Conservation (phyloP, 352 stramenopile species). For the Pythium aquatile region DNA sequence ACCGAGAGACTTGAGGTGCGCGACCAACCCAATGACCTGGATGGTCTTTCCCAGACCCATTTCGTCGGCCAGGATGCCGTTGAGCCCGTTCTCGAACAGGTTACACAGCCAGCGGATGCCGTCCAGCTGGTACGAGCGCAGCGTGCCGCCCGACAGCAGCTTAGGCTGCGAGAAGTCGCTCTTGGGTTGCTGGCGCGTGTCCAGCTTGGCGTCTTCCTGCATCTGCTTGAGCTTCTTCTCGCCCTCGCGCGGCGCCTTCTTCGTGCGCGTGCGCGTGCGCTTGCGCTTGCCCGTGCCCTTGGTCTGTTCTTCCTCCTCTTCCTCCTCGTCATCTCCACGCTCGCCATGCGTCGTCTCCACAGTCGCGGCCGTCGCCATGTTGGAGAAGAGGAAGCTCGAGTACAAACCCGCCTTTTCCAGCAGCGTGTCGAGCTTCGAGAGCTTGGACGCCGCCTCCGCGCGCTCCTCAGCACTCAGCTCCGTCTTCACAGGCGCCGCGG, state of each 20-base stretch:
- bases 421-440: slow-evolving; percentile 83
- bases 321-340: slow-evolving; percentile 8
- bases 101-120: slow-evolving; percentile 97
- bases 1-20: slow-evolving; percentile 90
- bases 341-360: slow-evolving; percentile 18
- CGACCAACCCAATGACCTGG: slow-evolving; percentile 92
- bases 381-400: slow-evolving; percentile 86
- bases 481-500: slow-evolving; percentile 9
- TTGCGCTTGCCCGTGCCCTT: slow-evolving; percentile 42
- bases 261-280: slow-evolving; percentile 20
- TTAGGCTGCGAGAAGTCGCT: slow-evolving; percentile 66
- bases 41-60: slow-evolving; percentile 93
- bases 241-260: slow-evolving; percentile 40
- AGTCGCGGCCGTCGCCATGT: slow-evolving; percentile 71
- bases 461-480: slow-evolving; percentile 18
- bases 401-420: slow-evolving; percentile 88
- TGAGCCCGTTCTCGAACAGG: slow-evolving; percentile 97
- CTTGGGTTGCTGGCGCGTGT: slow-evolving; percentile 41
- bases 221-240: slow-evolving; percentile 73
- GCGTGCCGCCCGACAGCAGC: slow-evolving; percentile 70
- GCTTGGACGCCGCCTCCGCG: slow-evolving; percentile 56
- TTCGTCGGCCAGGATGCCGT: slow-evolving; percentile 88
- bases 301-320: slow-evolving; percentile 26
- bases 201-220: slow-evolving; percentile 47
- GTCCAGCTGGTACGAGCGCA: slow-evolving; percentile 96